Evolutionary conservation across 176 grass and related monocot species (phyloP).

Genomic region (Secale cereale): DNA sequence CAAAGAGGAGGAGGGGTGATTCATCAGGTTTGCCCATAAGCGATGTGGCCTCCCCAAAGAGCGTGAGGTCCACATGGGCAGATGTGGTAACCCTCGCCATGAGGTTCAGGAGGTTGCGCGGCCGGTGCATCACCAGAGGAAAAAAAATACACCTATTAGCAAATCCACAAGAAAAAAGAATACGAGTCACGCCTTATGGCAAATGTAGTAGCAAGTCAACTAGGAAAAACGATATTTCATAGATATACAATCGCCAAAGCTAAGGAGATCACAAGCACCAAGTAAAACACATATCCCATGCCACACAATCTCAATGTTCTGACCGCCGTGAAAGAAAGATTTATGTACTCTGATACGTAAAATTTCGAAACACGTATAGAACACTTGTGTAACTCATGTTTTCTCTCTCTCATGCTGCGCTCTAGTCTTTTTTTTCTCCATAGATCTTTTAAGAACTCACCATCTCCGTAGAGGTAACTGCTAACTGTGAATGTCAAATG

Average conservation of each 20-base stretch:
- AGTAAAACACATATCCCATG: neutral
- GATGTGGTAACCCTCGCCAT: no score
- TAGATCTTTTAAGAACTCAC: neutral
- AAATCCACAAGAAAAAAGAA: neutral
- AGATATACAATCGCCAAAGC: neutral
- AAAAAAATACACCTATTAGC: no score
- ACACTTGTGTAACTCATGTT: no score
- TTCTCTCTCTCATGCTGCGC: neutral
- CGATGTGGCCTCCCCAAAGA: no score
- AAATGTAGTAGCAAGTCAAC: neutral
- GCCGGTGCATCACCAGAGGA: no score
- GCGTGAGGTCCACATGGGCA: no score
- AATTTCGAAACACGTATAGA: neutral
- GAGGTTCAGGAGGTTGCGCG: no score
- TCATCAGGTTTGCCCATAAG: no score
- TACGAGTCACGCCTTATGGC: neutral
- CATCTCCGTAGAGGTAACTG: neutral
- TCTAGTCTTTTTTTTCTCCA: neutral
- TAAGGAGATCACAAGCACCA: neutral
- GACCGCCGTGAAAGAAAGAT: neutral
- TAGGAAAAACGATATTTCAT: neutral
- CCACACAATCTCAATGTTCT: neutral
- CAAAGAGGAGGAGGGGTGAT: no score
- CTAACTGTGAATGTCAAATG: neutral
- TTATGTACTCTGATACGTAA: neutral